Percentiles rank a stretch among this genome's conserved stretches.
These are phyloP conservation scores for Populus hybrid DNA, from an alignment of 441 rosid genomes.

Conservation along the genomic window DNA sequence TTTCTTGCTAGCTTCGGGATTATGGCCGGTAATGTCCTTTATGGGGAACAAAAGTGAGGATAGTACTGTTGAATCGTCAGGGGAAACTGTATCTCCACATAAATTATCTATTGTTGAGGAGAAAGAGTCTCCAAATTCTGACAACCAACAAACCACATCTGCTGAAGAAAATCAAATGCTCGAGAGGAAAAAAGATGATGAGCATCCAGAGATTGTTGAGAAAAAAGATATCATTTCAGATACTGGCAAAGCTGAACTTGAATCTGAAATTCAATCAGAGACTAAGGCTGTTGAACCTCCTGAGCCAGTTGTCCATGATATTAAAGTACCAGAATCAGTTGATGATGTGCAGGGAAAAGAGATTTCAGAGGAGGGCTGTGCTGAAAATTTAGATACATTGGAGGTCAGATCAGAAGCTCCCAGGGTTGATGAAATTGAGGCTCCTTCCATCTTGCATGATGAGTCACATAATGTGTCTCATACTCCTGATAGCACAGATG, in stretches of 20 bases:
- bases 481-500: constrained; percentile 34
- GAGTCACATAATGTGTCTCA: constrained; percentile 36
- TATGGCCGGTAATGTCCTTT: constrained; percentile 85
- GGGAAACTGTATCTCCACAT: constrained; percentile 34
- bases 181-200: constrained; percentile 29
- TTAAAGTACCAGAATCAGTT: constrained; percentile 28
- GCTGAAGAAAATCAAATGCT: constrained; percentile 39
- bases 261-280: constrained; percentile 35
- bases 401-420: constrained; percentile 39
- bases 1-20: constrained; percentile 48
- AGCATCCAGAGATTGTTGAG: constrained; percentile 30
- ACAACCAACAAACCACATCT: constrained; percentile 22
- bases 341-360: constrained; percentile 39
- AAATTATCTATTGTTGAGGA: constrained; percentile 33
- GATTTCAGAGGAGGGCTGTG: constrained; percentile 26
- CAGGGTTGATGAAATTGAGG: constrained; percentile 38
- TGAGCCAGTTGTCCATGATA: constrained; percentile 29
- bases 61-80: constrained; percentile 27
- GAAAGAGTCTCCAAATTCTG: constrained; percentile 27
- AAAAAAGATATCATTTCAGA: constrained; percentile 34
- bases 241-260: constrained; percentile 29
- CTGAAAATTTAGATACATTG: constrained; percentile 37
- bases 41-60: constrained; percentile 72
- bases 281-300: constrained; percentile 31
- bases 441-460: constrained; percentile 24